Evolutionary conservation across 495 filamentous ascomycete genomes (phyloP).

Genomic region (Penicillium alfredii): DNA sequence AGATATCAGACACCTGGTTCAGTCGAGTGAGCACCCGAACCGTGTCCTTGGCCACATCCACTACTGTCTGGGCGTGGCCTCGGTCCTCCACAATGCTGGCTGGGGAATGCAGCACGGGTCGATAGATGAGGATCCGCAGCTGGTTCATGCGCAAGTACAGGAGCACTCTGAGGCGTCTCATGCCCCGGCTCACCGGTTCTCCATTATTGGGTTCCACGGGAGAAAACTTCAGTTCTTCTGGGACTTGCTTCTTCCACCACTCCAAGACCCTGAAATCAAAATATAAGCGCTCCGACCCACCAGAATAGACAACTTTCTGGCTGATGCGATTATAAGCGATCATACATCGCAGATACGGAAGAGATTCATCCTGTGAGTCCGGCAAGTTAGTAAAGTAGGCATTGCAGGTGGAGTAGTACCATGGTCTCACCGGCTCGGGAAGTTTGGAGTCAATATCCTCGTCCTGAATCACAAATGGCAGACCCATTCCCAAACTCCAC

Average conservation of each 20-base stretch:
- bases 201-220: slow-evolving; percentile 39
- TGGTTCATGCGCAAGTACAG: slow-evolving; percentile 71
- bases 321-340: slow-evolving; percentile 69
- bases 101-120: slow-evolving; percentile 71
- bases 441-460: slow-evolving; percentile 75
- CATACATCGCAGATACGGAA: slow-evolving; percentile 73
- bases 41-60: slow-evolving; percentile 74
- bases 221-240: slow-evolving; percentile 57
- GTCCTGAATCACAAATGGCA: slow-evolving; percentile 78
- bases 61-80: slow-evolving; percentile 59
- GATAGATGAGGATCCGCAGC: slow-evolving; percentile 76
- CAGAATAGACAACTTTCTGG: slow-evolving; percentile 71
- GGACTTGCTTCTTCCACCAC: slow-evolving; percentile 67
- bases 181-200: slow-evolving; percentile 39
- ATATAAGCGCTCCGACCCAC: too few relatives aligned
- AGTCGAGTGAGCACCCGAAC: slow-evolving; percentile 67
- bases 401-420: background rate
- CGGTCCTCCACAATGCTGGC: slow-evolving; percentile 69
- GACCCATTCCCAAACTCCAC: slow-evolving; percentile 75
- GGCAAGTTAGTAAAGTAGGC: background rate
- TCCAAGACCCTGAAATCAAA: slow-evolving; percentile 71
- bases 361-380: slow-evolving; percentile 56
- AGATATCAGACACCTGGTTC: slow-evolving; percentile 76
- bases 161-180: slow-evolving; percentile 47
- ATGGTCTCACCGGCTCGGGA: slow-evolving; percentile 63